A percentile compares a stretch with the other conserved stretches of the same genome.
phyloP scores from a whole-genome alignment of 2,329 filamentous ascomycete species.

The Hirsutella rhossiliensis region DNA sequence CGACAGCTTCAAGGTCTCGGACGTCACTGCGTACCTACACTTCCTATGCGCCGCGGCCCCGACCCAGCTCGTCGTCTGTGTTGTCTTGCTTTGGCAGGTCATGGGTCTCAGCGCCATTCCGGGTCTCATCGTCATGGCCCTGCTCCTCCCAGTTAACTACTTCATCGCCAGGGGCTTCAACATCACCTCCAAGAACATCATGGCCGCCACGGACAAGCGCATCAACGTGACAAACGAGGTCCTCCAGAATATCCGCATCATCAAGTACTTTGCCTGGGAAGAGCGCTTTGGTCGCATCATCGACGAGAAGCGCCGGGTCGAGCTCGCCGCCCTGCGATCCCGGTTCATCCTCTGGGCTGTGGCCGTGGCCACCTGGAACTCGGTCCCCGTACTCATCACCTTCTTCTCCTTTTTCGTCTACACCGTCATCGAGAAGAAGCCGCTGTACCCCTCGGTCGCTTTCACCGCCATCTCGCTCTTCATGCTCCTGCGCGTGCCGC shows the following conservation, averaged over 20 bases:
- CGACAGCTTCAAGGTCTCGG: slow-evolving; percentile 96
- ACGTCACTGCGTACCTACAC: slow-evolving; percentile 89
- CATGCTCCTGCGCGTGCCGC: slow-evolving; percentile 78
- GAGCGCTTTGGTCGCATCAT: slow-evolving; percentile 77
- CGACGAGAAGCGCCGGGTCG: slow-evolving; percentile 72
- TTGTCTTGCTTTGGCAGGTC: slow-evolving; percentile 75
- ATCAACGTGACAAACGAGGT: slow-evolving; percentile 97
- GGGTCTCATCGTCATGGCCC: slow-evolving; percentile 78
- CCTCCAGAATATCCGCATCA: slow-evolving; percentile 93
- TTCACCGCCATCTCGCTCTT: slow-evolving; percentile 96
- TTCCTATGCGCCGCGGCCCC: slow-evolving; percentile 90
- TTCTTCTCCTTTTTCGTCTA: slow-evolving; percentile 94
- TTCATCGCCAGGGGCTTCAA: slow-evolving; percentile 77
- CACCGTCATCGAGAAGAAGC: slow-evolving; percentile 80
- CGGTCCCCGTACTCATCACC: slow-evolving; percentile 86
- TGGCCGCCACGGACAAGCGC: slow-evolving; percentile 86
- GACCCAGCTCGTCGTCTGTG: slow-evolving; percentile 71
- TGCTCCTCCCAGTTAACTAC: slow-evolving; percentile 85
- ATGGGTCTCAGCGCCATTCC: slow-evolving; percentile 90
- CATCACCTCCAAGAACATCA: slow-evolving; percentile 77
- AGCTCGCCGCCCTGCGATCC: slow-evolving; percentile 66
- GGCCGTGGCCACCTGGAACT: slow-evolving; percentile 93
- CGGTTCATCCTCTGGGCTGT: slow-evolving; percentile 86
- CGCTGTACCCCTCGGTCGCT: slow-evolving; percentile 79
- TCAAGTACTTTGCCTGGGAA: slow-evolving; percentile 99